These are phyloP conservation scores for Salix koriyanagi DNA, from an alignment of 345 rosid genomes.

Conservation along the genomic window DNA sequence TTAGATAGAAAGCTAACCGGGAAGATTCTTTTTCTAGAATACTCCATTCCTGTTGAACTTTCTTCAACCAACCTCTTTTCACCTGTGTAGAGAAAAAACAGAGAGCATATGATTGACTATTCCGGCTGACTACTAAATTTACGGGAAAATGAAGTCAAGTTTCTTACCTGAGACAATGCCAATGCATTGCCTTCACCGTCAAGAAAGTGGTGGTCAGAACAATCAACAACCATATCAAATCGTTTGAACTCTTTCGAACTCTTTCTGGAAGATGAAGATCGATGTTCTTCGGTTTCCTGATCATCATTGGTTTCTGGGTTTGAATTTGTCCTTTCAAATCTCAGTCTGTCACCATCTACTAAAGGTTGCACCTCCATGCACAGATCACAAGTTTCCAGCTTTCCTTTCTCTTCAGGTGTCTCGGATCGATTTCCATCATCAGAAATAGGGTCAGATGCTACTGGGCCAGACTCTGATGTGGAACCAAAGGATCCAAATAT, in stretches of 20 bases:
- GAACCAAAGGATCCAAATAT: slow-evolving; percentile 53
- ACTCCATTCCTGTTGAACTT: slow-evolving; percentile 91
- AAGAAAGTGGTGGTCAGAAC: slow-evolving; percentile 80
- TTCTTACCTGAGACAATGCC: slow-evolving; percentile 59
- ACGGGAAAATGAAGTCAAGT: slow-evolving; percentile 8
- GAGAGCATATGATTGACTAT: slow-evolving; percentile 3
- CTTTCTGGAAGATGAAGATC: slow-evolving; percentile 13
- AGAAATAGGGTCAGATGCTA: slow-evolving; percentile 30
- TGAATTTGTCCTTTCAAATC: slow-evolving; percentile 12
- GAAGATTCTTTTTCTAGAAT: slow-evolving; percentile 63
- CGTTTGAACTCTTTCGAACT: slow-evolving; percentile 36
- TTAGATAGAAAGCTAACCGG: slow-evolving; percentile 48
- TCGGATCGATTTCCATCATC: slow-evolving; percentile 37
- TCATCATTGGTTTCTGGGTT: slow-evolving; percentile 28
- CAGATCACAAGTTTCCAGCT: slow-evolving; percentile 29
- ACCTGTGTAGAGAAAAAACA: slow-evolving; percentile 37
- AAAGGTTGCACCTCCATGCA: slow-evolving; percentile 30
- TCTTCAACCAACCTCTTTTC: slow-evolving; percentile 70
- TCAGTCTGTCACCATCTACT: slow-evolving; percentile 24
- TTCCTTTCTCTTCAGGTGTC: slow-evolving; percentile 28
- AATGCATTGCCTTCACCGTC: slow-evolving; percentile 36
- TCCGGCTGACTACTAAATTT: not conserved
- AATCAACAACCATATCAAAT: slow-evolving; percentile 72
- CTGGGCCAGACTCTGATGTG: slow-evolving; percentile 32
- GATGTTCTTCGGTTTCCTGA: slow-evolving; percentile 22